Percentiles rank a stretch among this genome's conserved stretches.
Evolutionary conservation across 2,329 filamentous ascomycete genomes (phyloP).

Genomic region (Xylariaceae sp.): DNA sequence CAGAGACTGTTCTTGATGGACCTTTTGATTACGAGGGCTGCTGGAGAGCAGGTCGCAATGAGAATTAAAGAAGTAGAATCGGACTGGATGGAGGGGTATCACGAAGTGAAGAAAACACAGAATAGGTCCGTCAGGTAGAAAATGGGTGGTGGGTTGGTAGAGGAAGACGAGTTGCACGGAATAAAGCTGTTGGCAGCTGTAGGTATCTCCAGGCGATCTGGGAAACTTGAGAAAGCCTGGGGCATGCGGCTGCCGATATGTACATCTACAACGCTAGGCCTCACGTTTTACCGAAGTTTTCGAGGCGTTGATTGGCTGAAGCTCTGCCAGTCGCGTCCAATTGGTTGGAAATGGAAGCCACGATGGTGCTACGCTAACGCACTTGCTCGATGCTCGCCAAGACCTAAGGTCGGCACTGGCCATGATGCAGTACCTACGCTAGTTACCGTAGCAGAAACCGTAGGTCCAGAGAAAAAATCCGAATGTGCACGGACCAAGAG

Average conservation of each 20-base stretch:
- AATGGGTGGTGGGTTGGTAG: not conserved
- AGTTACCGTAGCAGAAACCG: too few relatives aligned
- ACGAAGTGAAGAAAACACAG: conserved; percentile 23
- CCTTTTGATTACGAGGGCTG: not conserved
- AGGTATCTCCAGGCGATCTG: not conserved
- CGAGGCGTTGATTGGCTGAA: conserved; percentile 18
- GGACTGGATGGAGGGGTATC: conserved; percentile 25
- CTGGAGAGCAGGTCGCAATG: not conserved
- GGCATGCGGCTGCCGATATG: conserved; percentile 26
- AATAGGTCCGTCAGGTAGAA: conserved; percentile 5
- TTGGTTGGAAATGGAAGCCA: not conserved
- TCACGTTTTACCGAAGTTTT: conserved; percentile 25
- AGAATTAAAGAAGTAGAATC: conserved; percentile 11
- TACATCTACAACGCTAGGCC: conserved; percentile 33
- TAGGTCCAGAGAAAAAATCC: too few relatives aligned
- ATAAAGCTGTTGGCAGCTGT: not conserved
- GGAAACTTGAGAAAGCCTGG: conserved; percentile 11
- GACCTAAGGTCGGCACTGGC: too few relatives aligned
- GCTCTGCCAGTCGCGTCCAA: not conserved
- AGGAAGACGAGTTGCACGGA: conserved; percentile 1
- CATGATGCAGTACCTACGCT: too few relatives aligned
- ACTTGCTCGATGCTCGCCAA: not conserved
- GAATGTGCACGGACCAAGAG: too few relatives aligned
- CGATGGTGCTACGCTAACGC: not conserved
- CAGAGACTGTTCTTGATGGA: not conserved